These are phyloP conservation scores for Voacanga thouarsii DNA, from an alignment of 257 asterid genomes.

Conservation along the genomic window DNA sequence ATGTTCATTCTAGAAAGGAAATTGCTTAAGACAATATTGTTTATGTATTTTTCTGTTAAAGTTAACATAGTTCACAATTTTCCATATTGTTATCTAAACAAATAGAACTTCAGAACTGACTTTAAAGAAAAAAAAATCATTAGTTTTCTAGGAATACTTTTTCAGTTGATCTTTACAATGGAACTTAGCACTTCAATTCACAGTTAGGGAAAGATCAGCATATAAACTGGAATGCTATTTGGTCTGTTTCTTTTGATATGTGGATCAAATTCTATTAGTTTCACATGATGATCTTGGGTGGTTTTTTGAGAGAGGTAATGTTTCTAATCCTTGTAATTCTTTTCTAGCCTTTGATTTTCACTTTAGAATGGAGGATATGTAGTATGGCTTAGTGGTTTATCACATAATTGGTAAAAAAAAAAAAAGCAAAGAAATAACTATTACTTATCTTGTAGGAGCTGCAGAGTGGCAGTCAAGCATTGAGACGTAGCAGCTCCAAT, in stretches of 20 bases:
- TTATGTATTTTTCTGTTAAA: background rate
- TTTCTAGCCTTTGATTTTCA: background rate
- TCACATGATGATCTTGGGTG: background rate
- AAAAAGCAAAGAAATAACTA: background rate
- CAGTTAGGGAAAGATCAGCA: background rate
- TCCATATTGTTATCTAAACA: background rate
- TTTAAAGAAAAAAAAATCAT: background rate
- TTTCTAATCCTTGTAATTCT: background rate
- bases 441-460: conserved; percentile 45
- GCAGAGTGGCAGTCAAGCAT: conserved; percentile 52
- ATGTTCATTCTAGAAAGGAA: background rate
- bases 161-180: background rate
- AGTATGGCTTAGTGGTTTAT: background rate
- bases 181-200: background rate
- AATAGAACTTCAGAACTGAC: background rate
- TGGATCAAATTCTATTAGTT: background rate
- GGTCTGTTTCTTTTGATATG: background rate
- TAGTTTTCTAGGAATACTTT: background rate
- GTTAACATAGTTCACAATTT: no score
- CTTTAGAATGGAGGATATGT: background rate
- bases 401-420: background rate
- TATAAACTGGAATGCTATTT: background rate
- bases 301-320: background rate
- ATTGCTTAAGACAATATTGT: background rate
- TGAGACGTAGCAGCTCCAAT: conserved; percentile 70